Percentiles rank a stretch among this genome's conserved stretches.
Evolutionary conservation across 208 protist genomes (phyloP).

Genomic region (Tritrichomonas musculus): DNA sequence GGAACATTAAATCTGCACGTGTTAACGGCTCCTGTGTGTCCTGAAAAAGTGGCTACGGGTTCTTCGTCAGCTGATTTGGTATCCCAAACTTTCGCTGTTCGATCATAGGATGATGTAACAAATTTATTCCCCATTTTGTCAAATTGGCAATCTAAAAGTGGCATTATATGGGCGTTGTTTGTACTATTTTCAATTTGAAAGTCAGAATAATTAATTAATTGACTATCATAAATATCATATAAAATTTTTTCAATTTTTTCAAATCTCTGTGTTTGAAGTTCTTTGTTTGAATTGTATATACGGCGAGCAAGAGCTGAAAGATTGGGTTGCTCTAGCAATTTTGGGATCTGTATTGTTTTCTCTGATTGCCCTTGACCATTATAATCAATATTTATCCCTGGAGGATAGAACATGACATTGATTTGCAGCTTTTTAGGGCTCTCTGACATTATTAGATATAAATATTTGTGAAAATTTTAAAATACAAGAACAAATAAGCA

Average conservation of each 20-base stretch:
- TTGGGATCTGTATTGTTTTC: not conserved
- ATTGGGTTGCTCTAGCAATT: not conserved
- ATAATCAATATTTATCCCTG: not conserved
- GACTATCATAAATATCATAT: not conserved
- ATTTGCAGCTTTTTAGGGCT: too few species aligned
- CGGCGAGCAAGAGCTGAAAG: not conserved
- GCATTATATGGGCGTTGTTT: not conserved
- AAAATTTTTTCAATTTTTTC: not conserved
- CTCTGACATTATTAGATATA: too few species aligned
- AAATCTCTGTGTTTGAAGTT: not conserved
- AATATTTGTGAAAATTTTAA: too few species aligned
- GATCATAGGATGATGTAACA: not conserved
- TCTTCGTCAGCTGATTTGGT: slow-evolving; percentile 42
- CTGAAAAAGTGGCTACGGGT: slow-evolving; percentile 48
- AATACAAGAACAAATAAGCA: too few species aligned
- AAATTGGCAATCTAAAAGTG: not conserved
- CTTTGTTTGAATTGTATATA: not conserved
- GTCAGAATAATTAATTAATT: not conserved
- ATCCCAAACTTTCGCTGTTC: not conserved
- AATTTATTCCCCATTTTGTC: not conserved
- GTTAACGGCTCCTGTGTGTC: not conserved
- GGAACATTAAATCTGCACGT: not conserved
- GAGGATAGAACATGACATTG: not conserved
- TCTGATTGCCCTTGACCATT: not conserved
- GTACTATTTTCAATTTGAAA: not conserved